Base-by-base conservation (phyloP, 306 rosid species). In the Prunus davidiana region DNA sequence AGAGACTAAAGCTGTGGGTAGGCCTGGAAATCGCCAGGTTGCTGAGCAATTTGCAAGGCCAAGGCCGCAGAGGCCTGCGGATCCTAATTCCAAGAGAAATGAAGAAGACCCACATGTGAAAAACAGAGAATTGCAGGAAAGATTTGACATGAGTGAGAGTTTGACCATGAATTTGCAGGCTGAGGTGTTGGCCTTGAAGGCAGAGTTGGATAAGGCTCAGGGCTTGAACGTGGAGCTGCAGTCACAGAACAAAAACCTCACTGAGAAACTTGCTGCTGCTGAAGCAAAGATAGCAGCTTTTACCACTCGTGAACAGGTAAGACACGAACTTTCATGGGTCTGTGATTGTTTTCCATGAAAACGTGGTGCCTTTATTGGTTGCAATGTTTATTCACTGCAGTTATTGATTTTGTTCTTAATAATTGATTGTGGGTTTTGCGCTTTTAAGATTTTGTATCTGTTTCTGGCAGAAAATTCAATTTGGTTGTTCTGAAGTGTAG, bases 231-330 rank as follows among this genome's bases (percentile, higher is more conserved):
- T 86, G 66, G 92, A 89, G 80, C 83, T 93, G 75, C 88, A 86
- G 79, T 79, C 86, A 46, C 89, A 83, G 55, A 93, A 91, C 82
- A 72, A 62, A 27, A 88, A 80, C 80, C 94, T 93, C 34, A 25
- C 65, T n/a, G 79, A 78, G 46, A 80, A 87, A 27, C 96, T 93
- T 34, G 88, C 90, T 69, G 89, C 90, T 61, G 86, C 97, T 54
- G 86, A 91, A 79, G 89, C 91, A 71, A 91, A 93, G 71, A 46
- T 81, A 45, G 71, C 64, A 55, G 81, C 84, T 62, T 72, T 32
- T 71, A 77, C 69, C 54, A 47, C 60, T 69, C 76, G 69, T 64
- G 84, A 67, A 80, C 91, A 86, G 90, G 96, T 89, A 68, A 83
- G 67, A 61, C 62, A 22, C 19, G 6, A 72, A 19, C 55, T 75